phyloP scores from a whole-genome alignment of 768 basidiomycete species.

The Nevesoporus exiguus region DNA sequence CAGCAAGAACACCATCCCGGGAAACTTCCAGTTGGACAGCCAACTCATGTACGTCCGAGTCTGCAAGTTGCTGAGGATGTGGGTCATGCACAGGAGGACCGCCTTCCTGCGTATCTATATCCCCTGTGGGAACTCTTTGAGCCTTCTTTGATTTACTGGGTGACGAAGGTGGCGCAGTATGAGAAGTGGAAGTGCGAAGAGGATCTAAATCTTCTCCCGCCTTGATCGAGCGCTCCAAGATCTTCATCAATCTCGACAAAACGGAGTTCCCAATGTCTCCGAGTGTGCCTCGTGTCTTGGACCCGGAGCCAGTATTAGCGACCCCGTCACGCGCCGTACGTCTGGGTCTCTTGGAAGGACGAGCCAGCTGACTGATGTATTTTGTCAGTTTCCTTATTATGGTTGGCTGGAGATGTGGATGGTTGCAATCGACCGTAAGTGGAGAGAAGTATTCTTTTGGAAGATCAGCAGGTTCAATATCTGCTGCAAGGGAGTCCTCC shows the following conservation, averaged over 20 bases:
- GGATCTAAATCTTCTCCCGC: slow-evolving; percentile 74
- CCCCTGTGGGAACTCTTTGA: slow-evolving; percentile 28
- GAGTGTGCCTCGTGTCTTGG: slow-evolving; percentile 53
- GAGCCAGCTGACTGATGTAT: slow-evolving; percentile 61
- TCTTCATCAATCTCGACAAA: slow-evolving; percentile 65
- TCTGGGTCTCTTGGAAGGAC: slow-evolving; percentile 67
- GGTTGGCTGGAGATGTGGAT: slow-evolving; percentile 56
- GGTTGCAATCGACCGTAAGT: slow-evolving; percentile 52
- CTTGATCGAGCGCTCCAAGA: slow-evolving; percentile 76
- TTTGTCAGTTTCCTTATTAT: slow-evolving; percentile 68
- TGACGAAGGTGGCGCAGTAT: slow-evolving; percentile 30
- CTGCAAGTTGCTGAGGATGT: slow-evolving; percentile 34
- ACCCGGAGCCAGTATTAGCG: slow-evolving; percentile 31
- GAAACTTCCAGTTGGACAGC: slow-evolving; percentile 54
- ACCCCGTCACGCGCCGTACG: slow-evolving; percentile 40
- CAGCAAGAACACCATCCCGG: slow-evolving; percentile 73
- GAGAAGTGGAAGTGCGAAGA: slow-evolving; percentile 42
- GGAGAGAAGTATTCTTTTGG: slow-evolving; percentile 63
- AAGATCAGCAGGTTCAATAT: slow-evolving; percentile 48
- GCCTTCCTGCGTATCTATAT: slow-evolving; percentile 1
- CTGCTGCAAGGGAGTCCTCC: slow-evolving; percentile 65
- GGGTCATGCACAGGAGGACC: slow-evolving; percentile 3
- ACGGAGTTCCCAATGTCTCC: slow-evolving; percentile 62
- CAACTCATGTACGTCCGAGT: slow-evolving; percentile 50
- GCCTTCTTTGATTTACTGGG: slow-evolving; percentile 48